These are phyloP conservation scores for Epichloe coenophiala DNA, from an alignment of 2,329 filamentous ascomycete genomes.

Conservation along the genomic window DNA sequence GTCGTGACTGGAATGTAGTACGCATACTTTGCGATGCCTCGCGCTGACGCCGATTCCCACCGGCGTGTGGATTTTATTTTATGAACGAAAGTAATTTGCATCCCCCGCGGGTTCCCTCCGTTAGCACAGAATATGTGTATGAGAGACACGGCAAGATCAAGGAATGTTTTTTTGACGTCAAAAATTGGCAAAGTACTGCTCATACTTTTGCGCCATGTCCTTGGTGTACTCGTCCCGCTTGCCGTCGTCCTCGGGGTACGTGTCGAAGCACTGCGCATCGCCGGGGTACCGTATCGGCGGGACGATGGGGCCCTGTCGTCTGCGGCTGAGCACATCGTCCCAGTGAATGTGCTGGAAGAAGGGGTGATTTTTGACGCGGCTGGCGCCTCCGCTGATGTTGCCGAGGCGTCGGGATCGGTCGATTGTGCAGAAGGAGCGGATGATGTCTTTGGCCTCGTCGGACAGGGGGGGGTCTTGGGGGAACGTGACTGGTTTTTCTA, in stretches of 20 bases:
- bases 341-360: constrained; percentile 66
- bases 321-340: constrained; percentile 55
- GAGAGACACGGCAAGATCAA: no score
- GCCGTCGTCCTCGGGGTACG: constrained; percentile 65
- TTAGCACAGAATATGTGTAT: no score
- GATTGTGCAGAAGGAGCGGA: constrained; percentile 62
- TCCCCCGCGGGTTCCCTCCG: no score
- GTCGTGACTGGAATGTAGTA: no score
- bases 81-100: no score
- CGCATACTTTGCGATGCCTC: no score
- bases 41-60: no score
- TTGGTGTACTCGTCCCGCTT: constrained; percentile 53
- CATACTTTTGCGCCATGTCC: constrained; percentile 56
- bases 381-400: constrained; percentile 63
- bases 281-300: constrained; percentile 60
- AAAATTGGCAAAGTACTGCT: constrained; percentile 59
- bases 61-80: no score
- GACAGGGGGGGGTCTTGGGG: constrained; percentile 49
- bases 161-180: constrained; percentile 20
- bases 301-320: constrained; percentile 55
- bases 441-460: constrained; percentile 57
- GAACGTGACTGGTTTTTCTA: constrained; percentile 64
- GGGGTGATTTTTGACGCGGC: constrained; percentile 58
- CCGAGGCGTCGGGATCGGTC: constrained; percentile 67
- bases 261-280: constrained; percentile 70